A percentile compares a stretch with the other conserved stretches of the same genome.
Conservation (phyloP, 257 asterid species). For the Cordia subcordata region DNA sequence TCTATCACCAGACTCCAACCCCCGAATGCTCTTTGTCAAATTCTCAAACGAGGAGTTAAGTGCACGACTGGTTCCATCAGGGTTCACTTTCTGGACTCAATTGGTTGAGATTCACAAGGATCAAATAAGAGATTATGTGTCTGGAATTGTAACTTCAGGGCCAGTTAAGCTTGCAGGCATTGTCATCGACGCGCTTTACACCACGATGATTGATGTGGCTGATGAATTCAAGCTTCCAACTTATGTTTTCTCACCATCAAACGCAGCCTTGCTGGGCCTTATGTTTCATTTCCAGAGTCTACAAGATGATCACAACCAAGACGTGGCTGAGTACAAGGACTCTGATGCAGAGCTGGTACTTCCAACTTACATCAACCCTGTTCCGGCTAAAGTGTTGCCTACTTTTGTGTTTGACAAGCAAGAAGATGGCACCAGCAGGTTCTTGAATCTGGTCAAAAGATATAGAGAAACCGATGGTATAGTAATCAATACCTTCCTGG, state of each 20-base stretch:
- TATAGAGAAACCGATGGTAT: constrained; percentile 23
- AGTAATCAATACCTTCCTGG: constrained; percentile 20
- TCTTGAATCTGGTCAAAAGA: constrained; percentile 3
- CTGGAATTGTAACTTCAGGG: background rate
- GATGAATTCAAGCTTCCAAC: constrained; percentile 23
- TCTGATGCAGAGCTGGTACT: constrained; percentile 5
- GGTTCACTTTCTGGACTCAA: background rate
- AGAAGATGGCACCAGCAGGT: background rate
- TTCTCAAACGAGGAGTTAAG: background rate
- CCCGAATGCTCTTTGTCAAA: constrained; percentile 4
- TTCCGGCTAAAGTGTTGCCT: constrained; percentile 20
- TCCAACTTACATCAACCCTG: constrained; percentile 13
- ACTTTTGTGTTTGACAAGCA: background rate
- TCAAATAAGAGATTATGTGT: too few relatives aligned
- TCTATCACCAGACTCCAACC: constrained; percentile 1
- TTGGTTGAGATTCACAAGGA: constrained; percentile 23
- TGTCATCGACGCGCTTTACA: constrained; percentile 17
- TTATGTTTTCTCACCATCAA: constrained; percentile 21
- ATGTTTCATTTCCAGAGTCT: constrained; percentile 16
- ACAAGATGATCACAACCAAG: background rate
- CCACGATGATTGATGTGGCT: constrained; percentile 34
- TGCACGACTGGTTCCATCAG: background rate
- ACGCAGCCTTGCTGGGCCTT: constrained; percentile 26
- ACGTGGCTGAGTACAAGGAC: constrained; percentile 1
- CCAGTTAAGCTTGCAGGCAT: constrained; percentile 9